phyloP scores from a whole-genome alignment of 2,329 filamentous ascomycete species.

The Zasmidium cellare region DNA sequence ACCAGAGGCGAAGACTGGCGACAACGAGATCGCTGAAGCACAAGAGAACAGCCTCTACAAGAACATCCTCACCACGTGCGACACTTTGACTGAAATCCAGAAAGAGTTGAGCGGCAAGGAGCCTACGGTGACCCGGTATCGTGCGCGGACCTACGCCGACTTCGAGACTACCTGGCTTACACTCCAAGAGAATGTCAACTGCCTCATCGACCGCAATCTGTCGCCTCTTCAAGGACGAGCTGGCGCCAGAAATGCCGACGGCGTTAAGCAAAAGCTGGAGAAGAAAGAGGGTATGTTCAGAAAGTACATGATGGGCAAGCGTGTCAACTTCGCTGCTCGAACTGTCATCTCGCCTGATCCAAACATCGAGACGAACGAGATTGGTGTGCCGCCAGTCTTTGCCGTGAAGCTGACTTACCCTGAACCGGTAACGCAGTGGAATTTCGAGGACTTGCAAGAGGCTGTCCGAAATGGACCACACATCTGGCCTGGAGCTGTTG shows the following conservation, averaged over 20 bases:
- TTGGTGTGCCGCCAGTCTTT: constrained; percentile 97
- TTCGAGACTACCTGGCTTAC: constrained; percentile 79
- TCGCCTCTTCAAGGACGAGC: constrained; percentile 79
- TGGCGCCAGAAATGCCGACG: constrained; percentile 78
- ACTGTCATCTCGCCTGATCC: constrained; percentile 98
- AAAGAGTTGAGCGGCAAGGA: constrained; percentile 58
- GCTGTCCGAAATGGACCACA: constrained; percentile 93
- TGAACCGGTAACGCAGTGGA: constrained; percentile 95
- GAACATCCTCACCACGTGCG: constrained; percentile 73
- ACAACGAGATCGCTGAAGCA: constrained; percentile 79
- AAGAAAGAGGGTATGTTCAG: constrained; percentile 98
- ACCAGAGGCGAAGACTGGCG: constrained; percentile 79
- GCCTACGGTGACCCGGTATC: constrained; percentile 41
- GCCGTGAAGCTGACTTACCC: constrained; percentile 94
- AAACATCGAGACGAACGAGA: constrained; percentile 98
- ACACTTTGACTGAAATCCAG: constrained; percentile 71
- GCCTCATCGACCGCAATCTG: constrained; percentile 85
- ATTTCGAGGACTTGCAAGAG: constrained; percentile 92
- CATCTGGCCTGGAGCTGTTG: constrained; percentile 90
- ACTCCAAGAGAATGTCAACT: constrained; percentile 87
- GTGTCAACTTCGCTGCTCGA: constrained; percentile 95
- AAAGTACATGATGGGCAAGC: constrained; percentile 99
- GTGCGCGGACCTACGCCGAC: constrained; percentile 67
- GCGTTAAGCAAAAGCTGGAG: constrained; percentile 96
- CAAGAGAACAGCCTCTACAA: constrained; percentile 89